A percentile compares a stretch with the other conserved stretches of the same genome.
Conservation (phyloP, 2,329 filamentous ascomycete genomes). For the Escovopsis sp. region DNA sequence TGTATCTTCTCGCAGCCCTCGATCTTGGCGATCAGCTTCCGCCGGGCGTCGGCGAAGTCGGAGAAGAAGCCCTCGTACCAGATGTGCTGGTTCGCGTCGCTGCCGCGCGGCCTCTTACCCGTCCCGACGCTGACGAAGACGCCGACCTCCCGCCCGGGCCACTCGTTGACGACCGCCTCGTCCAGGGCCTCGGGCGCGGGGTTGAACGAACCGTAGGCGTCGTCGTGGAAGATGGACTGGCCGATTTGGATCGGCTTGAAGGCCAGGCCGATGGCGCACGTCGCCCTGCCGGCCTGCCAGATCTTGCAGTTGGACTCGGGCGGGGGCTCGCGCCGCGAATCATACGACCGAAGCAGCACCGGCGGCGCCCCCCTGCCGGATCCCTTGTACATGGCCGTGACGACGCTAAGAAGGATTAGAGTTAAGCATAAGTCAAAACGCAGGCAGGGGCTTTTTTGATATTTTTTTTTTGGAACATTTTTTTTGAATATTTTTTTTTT, state of each 20-base stretch:
- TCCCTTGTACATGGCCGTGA: conserved; percentile 83
- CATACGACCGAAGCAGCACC: conserved; percentile 78
- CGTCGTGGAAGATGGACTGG: conserved; percentile 86
- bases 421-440: too few relatives aligned
- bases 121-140: conserved; percentile 93
- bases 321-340: conserved; percentile 79
- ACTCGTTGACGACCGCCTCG: conserved; percentile 84
- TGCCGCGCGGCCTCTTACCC: conserved; percentile 56
- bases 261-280: conserved; percentile 74
- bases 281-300: conserved; percentile 95
- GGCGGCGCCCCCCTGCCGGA: conserved; percentile 54
- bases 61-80: conserved; percentile 95
- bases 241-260: conserved; percentile 95
- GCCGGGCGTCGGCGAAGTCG: conserved; percentile 79
- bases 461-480: too few relatives aligned
- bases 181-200: conserved; percentile 74
- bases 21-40: conserved; percentile 77
- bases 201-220: conserved; percentile 84
- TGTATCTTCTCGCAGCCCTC: conserved; percentile 91
- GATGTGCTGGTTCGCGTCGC: conserved; percentile 55
- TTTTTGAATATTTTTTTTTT: too few relatives aligned
- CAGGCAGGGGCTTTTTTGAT: not conserved
- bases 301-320: conserved; percentile 90
- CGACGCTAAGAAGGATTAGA: conserved; percentile 40
- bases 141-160: conserved; percentile 84